phyloP scores from a whole-genome alignment of 2,329 filamentous ascomycete genomes.

The Cladosporium sp. region DNA sequence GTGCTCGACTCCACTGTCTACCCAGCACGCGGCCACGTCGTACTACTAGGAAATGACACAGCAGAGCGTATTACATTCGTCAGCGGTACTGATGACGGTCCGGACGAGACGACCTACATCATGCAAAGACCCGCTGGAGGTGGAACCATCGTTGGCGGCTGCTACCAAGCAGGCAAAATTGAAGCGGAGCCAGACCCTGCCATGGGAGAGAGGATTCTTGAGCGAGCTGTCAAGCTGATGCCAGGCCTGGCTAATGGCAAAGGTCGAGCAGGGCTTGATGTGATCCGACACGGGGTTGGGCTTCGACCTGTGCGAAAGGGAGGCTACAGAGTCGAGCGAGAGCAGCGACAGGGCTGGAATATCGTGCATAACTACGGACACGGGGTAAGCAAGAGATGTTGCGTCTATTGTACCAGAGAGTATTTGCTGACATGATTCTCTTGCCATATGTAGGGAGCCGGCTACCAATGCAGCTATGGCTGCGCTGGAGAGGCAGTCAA shows the following conservation, averaged over 20 bases:
- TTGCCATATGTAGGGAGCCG: slow-evolving; percentile 34
- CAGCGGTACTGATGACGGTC: slow-evolving; percentile 68
- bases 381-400: slow-evolving; percentile 36
- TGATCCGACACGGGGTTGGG: slow-evolving; percentile 77
- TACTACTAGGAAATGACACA: slow-evolving; percentile 74
- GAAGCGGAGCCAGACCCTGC: slow-evolving; percentile 72
- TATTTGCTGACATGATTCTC: neutral
- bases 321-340: slow-evolving; percentile 71
- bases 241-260: slow-evolving; percentile 62
- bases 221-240: slow-evolving; percentile 60
- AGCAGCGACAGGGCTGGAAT: slow-evolving; percentile 50
- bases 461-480: slow-evolving; percentile 53
- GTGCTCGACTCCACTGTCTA: slow-evolving; percentile 70
- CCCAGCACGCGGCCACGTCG: slow-evolving; percentile 75
- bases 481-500: slow-evolving; percentile 39
- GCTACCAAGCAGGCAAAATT: slow-evolving; percentile 74
- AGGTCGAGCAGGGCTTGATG: slow-evolving; percentile 67
- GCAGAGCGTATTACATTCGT: slow-evolving; percentile 60
- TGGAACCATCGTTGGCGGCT: slow-evolving; percentile 77
- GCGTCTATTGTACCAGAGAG: neutral
- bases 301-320: slow-evolving; percentile 69
- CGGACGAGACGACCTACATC: slow-evolving; percentile 69
- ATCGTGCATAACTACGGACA: slow-evolving; percentile 76
- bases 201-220: slow-evolving; percentile 74
- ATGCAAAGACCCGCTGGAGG: slow-evolving; percentile 74